Percentiles rank a stretch among this genome's conserved stretches.
These are phyloP conservation scores for Irpex rosettiformis DNA, from an alignment of 1,284 basidiomycete species.

Conservation along the genomic window DNA sequence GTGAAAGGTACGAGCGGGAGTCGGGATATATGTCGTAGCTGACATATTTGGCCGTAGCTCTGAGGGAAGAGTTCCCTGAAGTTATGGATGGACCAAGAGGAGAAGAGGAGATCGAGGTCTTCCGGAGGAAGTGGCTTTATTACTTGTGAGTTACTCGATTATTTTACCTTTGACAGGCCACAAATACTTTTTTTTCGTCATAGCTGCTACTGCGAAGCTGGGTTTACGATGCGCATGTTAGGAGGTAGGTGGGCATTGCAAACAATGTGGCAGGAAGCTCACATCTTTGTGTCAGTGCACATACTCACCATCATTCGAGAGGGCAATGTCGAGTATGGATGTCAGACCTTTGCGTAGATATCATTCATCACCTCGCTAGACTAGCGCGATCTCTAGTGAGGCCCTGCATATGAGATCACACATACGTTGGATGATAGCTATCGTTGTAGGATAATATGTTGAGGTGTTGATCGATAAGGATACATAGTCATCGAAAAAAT, in stretches of 20 bases:
- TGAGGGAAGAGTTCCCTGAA: conserved; percentile 61
- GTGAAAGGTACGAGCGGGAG: conserved; percentile 37
- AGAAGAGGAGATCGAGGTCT: conserved; percentile 65
- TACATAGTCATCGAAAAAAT: background rate
- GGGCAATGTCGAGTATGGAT: conserved; percentile 49
- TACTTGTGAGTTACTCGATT: conserved; percentile 30
- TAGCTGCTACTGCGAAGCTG: conserved; percentile 75
- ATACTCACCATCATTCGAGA: conserved; percentile 60
- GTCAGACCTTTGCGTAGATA: conserved; percentile 29
- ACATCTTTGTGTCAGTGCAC: conserved; percentile 39
- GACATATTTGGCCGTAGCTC: conserved; percentile 24
- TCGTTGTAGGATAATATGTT: no score
- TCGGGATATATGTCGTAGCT: background rate
- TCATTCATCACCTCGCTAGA: background rate
- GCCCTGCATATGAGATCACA: no score
- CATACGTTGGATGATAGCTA: background rate
- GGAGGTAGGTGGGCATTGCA: conserved; percentile 44
- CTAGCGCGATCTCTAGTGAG: no score
- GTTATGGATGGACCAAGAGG: conserved; percentile 41
- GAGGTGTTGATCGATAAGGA: no score
- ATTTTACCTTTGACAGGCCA: background rate
- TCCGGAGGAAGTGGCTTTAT: conserved; percentile 81
- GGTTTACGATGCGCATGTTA: conserved; percentile 66
- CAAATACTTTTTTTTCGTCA: conserved; percentile 24
- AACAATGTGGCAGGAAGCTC: conserved; percentile 2